Conservation (phyloP, 2,329 filamentous ascomycete species). For the Stagonosporopsis vannaccii region DNA sequence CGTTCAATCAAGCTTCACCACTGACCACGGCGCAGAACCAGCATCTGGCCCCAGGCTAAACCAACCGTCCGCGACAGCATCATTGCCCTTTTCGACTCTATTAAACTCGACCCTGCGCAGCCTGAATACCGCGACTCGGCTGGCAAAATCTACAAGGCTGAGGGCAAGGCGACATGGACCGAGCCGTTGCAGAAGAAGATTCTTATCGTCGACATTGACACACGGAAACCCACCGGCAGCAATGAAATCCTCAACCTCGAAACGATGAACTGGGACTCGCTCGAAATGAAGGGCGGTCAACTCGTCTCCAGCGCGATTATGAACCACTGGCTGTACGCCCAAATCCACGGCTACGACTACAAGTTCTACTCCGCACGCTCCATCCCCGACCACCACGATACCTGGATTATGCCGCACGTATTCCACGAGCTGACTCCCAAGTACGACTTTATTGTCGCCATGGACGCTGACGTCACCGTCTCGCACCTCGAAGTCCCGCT, state of each 20-base stretch:
- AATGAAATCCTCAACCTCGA: conserved; percentile 43
- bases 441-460: conserved; percentile 55
- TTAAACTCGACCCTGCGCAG: conserved; percentile 22
- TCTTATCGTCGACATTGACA: conserved; percentile 44
- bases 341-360: conserved; percentile 55
- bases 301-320: conserved; percentile 39
- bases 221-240: conserved; percentile 40
- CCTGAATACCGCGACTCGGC: conserved; percentile 22
- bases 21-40: conserved; percentile 1
- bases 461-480: conserved; percentile 57
- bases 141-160: conserved; percentile 20
- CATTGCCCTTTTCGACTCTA: conserved; percentile 22
- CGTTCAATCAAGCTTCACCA: neutral
- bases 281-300: conserved; percentile 27
- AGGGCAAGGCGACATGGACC: conserved; percentile 27
- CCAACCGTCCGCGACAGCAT: conserved; percentile 24
- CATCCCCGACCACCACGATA: conserved; percentile 48
- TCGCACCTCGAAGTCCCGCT: conserved; percentile 54
- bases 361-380: conserved; percentile 51
- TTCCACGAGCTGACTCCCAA: conserved; percentile 50
- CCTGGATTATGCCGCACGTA: conserved; percentile 55
- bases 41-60: conserved; percentile 10
- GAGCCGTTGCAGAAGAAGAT: conserved; percentile 31
- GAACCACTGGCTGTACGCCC: conserved; percentile 10
- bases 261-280: conserved; percentile 42